These are phyloP conservation scores for Globisporangium abappressorium DNA, from an alignment of 352 stramenopile genomes.

Conservation along the genomic window DNA sequence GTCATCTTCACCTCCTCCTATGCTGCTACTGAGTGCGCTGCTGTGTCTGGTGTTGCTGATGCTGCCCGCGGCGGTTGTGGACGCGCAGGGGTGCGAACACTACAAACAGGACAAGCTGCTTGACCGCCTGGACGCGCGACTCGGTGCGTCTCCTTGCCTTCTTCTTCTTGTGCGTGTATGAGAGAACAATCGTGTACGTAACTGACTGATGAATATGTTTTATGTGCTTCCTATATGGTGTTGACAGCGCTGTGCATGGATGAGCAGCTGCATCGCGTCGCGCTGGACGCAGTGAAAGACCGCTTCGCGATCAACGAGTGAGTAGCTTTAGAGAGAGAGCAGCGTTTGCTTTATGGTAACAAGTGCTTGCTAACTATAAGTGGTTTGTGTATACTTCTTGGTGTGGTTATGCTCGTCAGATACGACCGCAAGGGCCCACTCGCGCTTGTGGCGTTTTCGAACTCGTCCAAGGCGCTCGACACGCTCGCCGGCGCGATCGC, in stretches of 20 bases:
- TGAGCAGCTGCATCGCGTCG: slow-evolving; percentile 18
- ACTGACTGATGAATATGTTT: not conserved
- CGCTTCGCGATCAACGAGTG: slow-evolving; percentile 51
- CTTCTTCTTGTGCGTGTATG: not conserved
- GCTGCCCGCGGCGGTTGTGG: slow-evolving; percentile 15
- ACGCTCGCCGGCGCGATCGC: slow-evolving; percentile 12
- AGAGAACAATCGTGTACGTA: not conserved
- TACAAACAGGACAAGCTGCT: slow-evolving; percentile 40
- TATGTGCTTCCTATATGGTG: not conserved
- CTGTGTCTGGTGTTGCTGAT: not conserved
- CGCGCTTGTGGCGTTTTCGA: slow-evolving; percentile 53
- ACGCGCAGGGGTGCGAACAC: slow-evolving; percentile 30
- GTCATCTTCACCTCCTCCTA: not conserved
- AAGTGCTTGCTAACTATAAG: not conserved
- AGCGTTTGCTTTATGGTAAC: not conserved
- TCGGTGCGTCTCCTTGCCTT: slow-evolving; percentile 23
- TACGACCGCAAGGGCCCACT: slow-evolving; percentile 48
- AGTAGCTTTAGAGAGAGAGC: not conserved
- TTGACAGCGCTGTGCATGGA: slow-evolving; percentile 29
- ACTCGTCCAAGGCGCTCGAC: slow-evolving; percentile 25
- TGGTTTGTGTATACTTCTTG: not conserved
- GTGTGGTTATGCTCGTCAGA: not conserved
- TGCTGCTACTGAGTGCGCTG: not conserved
- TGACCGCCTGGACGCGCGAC: slow-evolving; percentile 35
- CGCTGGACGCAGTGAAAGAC: slow-evolving; percentile 40